A percentile compares a stretch with the other conserved stretches of the same genome.
Conservation (phyloP, 352 stramenopile species). For the Phytophthora pseudosyringae region DNA sequence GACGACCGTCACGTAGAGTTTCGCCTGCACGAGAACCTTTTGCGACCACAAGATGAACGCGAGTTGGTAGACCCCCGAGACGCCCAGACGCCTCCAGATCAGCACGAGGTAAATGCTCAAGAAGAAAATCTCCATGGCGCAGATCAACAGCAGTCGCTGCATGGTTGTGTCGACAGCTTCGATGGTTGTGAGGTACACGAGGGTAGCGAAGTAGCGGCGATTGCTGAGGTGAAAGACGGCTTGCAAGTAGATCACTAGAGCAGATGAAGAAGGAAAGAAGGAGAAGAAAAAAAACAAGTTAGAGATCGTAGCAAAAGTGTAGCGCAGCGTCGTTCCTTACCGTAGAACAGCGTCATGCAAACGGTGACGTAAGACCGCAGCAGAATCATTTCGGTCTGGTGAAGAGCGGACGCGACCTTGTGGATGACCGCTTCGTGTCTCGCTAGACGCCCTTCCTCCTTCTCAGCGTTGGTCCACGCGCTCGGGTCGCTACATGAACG, state of each 20-base stretch:
- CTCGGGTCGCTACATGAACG: constrained; percentile 26
- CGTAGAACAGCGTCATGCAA: constrained; percentile 38
- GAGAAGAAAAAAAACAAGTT: neutral
- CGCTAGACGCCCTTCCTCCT: neutral
- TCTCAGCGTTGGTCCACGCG: constrained; percentile 12
- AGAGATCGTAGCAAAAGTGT: neutral
- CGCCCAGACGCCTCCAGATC: constrained; percentile 10
- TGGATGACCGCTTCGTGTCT: constrained; percentile 32
- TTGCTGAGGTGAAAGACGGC: constrained; percentile 33
- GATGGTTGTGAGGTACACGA: constrained; percentile 23
- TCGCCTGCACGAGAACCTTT: constrained; percentile 28
- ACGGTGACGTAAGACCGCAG: constrained; percentile 45
- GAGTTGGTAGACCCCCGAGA: constrained; percentile 32
- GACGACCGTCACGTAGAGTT: constrained; percentile 28
- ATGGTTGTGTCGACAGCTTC: constrained; percentile 18
- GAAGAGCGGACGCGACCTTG: constrained; percentile 18
- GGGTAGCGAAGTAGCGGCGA: constrained; percentile 30
- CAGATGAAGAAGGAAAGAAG: neutral
- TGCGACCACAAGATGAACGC: constrained; percentile 40
- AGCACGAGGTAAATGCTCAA: constrained; percentile 26
- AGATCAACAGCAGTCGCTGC: constrained; percentile 21
- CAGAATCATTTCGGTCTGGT: constrained; percentile 42
- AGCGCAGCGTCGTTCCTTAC: constrained; percentile 2
- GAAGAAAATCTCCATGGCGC: constrained; percentile 30
- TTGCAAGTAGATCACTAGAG: constrained; percentile 29